Evolutionary conservation across 257 asterid genomes (phyloP).

Genomic region (Solanum sejunctum): DNA sequence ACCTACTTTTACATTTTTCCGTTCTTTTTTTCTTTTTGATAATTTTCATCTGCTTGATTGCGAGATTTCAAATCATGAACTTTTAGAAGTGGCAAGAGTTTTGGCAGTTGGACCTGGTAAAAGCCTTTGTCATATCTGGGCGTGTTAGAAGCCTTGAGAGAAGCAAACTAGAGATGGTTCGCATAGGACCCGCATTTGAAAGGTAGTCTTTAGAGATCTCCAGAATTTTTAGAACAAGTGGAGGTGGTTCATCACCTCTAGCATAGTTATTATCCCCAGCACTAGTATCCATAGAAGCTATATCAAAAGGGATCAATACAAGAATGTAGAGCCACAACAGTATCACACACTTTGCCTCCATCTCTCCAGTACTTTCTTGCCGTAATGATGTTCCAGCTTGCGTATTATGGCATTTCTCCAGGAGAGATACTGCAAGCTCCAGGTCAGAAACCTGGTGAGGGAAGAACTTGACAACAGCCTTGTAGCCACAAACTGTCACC

Average conservation of each 20-base stretch:
- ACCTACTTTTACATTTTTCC: background rate
- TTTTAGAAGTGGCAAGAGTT: background rate
- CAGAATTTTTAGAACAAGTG: constrained; percentile 62
- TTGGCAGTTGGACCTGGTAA: constrained; percentile 35
- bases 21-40: background rate
- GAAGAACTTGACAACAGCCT: constrained; percentile 88
- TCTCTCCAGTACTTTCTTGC: constrained; percentile 98
- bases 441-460: constrained; percentile 96
- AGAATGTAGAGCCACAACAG: constrained; percentile 91
- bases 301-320: constrained; percentile 90
- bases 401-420: constrained; percentile 63
- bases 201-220: constrained; percentile 68
- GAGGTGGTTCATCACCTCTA: constrained; percentile 52
- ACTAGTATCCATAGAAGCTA: constrained; percentile 85
- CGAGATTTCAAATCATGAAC: background rate
- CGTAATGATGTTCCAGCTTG: constrained; percentile 57
- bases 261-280: constrained; percentile 23
- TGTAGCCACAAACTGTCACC: constrained; percentile 93
- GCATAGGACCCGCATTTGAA: constrained; percentile 94
- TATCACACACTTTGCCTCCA: constrained; percentile 81
- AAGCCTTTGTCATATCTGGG: constrained; percentile 83
- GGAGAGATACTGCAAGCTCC: constrained; percentile 83
- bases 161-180: constrained; percentile 73
- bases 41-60: background rate
- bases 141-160: constrained; percentile 89